Evolutionary conservation across 164 flowering plant species (phyloP), one percentile per base, ranked within the genome.

Genomic region (Nelumbo lutea): DNA sequence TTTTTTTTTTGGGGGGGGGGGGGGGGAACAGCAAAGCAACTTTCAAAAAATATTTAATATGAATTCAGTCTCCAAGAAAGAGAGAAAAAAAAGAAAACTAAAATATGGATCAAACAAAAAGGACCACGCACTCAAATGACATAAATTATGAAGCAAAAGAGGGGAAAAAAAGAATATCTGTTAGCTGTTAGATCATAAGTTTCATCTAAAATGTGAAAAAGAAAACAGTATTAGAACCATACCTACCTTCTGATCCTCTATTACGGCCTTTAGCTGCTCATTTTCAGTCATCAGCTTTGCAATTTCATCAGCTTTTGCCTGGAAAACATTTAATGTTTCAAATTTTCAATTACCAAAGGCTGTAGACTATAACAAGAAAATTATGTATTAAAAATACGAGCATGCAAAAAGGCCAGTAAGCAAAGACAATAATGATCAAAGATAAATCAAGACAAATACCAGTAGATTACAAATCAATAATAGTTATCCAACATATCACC

Each of bases 231-330:
- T 14, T 45, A 65, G 52, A 48, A 66, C 44, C 74, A 74, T 61
- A 73, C 78, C 76, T 69, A 93, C 98, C 92, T 85, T 89, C 75
- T 89, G 68, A 69, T 88, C 92, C 70, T 90, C 93, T 73, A 85
- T 82, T 4, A 78, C 76, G 66, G 77, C 65, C 83, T 91, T 90
- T 50, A 93, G 79, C 56, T 84, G 91, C 81, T 93, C 98, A 81
- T 93, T 96, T 79, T 93, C 99, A 81, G 85, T 88, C 98, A 93
- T 88, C 77, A 93, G 57, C 77, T 81, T 90, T 50, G 93, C 93
- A 77, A 96, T 89, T 69, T 89, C 98, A 84, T 96, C 99, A 73
- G 99, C 97, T 74, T 92, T 92, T 62, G 94, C 87, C 97, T 92
- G 83, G 43, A 73, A 78, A 79, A 15, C 1, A 61, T 1, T 40